Evolutionary conservation across 306 rosid species (phyloP), one percentile per base, ranked within the genome.

Genomic region (Pyrus bretschneideri): DNA sequence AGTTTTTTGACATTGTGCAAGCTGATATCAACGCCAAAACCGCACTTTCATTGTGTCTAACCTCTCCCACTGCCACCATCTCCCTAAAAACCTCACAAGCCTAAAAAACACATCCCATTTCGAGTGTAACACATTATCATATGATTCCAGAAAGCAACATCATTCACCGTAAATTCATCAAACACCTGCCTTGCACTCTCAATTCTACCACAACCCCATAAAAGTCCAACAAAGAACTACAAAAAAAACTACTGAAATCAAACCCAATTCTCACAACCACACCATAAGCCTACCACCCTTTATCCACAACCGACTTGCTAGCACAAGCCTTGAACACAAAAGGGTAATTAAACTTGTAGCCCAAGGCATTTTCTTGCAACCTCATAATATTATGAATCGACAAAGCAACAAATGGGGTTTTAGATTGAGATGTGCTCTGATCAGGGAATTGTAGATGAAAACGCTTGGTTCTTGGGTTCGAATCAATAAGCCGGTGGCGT

Each of bases 271-370:
- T 67, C n/a, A 67, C 52, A 67, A 40, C 52, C 19, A 67, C 71
- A 40, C 71, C 71, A 67, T 67, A 51, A 38, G 40, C 54, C 71
- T 67, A 51, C 54, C 71, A 40, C 19, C 71, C 71, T 67, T 67
- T 67, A 3, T 11, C 71, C 71, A 67, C 2, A 11, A 9, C 71
- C 17, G 23, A 67, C 40, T 67, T 8, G n/a, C 54, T 22, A 25
- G 52, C 71, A 11, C 71, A 67, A 22, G 71, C 71, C n/a, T 40
- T 67, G 19, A 67, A 40, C 49, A 67, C 71, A 67, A 67, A 67
- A 38, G 71, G 31, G 54, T 67, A 67, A 23, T 51, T 67, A 6
- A 67, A 67, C 23, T 40, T 40, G 51, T 40, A 30, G 30, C 71
- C 71, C 7, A 67, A 22, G 17, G 22, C 51, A 67, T 67, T 67